Evolutionary conservation across 257 asterid genomes (phyloP).

Genomic region (Jasminum sambac): DNA sequence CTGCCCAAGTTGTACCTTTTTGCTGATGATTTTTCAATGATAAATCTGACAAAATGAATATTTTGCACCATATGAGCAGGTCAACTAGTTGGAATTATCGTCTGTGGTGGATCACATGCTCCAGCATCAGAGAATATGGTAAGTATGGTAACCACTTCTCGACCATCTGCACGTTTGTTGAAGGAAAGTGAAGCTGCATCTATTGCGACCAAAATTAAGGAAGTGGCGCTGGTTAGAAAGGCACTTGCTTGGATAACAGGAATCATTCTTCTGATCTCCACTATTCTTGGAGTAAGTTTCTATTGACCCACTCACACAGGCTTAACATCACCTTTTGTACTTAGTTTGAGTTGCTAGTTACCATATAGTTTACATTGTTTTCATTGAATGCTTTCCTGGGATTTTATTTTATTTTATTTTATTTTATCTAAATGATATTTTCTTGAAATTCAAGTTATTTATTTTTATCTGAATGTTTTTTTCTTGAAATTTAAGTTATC

Average conservation of each 20-base stretch:
- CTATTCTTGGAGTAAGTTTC: constrained; percentile 74
- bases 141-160: constrained; percentile 47
- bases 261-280: constrained; percentile 78
- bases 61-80: constrained; percentile 49
- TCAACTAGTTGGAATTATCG: constrained; percentile 73
- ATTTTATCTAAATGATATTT: not conserved
- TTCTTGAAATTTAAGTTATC: not conserved
- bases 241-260: constrained; percentile 93
- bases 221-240: constrained; percentile 57
- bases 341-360: constrained; percentile 5
- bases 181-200: constrained; percentile 46
- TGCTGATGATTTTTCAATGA: constrained; percentile 8
- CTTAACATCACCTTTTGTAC: constrained; percentile 7
- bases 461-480: not conserved
- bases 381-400: not conserved
- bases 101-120: constrained; percentile 36
- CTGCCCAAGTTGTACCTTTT: constrained; percentile 2
- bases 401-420: not conserved
- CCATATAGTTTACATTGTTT: constrained; percentile 2
- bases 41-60: constrained; percentile 16
- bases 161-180: constrained; percentile 65
- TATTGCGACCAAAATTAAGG: constrained; percentile 36
- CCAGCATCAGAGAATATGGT: constrained; percentile 49
- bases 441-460: not conserved
- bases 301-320: not conserved